Conservation (phyloP, 148 eudicot genomes). For the Dianthus caryophyllus region DNA sequence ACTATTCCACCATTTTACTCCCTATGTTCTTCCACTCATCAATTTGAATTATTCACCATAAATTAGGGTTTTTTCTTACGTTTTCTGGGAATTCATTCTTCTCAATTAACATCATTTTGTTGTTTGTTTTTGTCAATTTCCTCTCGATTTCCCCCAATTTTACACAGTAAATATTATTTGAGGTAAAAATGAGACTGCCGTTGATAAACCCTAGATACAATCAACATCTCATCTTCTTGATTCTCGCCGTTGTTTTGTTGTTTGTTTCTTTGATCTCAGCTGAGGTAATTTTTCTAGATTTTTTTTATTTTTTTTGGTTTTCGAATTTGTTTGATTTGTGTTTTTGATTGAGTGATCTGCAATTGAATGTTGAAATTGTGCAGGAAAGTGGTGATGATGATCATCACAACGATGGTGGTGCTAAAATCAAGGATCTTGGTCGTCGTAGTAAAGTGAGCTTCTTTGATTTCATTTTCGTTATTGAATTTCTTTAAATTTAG, state of each 20-base stretch:
- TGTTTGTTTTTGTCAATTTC: no score
- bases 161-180: neutral
- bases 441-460: conserved; percentile 64
- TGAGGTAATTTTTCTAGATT: conserved; percentile 25
- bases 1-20: no score
- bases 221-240: neutral
- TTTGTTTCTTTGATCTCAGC: conserved; percentile 25
- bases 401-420: conserved; percentile 20
- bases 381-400: conserved; percentile 41
- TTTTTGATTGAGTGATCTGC: neutral
- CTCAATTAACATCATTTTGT: no score
- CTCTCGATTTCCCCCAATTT: neutral
- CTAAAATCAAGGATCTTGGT: conserved; percentile 55
- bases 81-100: no score
- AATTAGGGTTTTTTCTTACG: neutral
- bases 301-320: no score
- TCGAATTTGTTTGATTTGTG: neutral
- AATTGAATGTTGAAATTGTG: neutral
- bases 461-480: neutral
- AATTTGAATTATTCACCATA: no score
- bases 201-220: conserved; percentile 24
- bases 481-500: neutral
- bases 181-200: conserved; percentile 12
- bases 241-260: conserved; percentile 9
- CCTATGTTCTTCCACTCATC: no score